Conservation (phyloP, 1,139 yeast species). For the Pichiaceae sp. region DNA sequence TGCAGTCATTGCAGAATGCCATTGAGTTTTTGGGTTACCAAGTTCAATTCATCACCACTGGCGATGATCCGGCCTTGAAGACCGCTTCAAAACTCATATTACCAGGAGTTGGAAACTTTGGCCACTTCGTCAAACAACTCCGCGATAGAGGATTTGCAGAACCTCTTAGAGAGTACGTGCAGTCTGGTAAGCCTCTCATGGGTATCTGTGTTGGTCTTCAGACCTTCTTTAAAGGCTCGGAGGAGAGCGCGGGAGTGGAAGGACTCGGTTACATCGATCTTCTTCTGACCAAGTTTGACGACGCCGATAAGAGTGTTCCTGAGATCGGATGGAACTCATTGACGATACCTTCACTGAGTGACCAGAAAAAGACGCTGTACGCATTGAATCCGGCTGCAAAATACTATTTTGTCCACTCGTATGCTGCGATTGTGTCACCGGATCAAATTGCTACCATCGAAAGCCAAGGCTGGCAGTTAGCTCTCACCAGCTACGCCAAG, state of each 20-base stretch:
- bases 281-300: slow-evolving; percentile 50
- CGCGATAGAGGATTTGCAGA: slow-evolving; percentile 51
- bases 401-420: slow-evolving; percentile 93
- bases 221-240: slow-evolving; percentile 65
- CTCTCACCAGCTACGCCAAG: slow-evolving; percentile 65
- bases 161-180: slow-evolving; percentile 59
- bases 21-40: slow-evolving; percentile 67
- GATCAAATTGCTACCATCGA: slow-evolving; percentile 27
- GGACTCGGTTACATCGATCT: slow-evolving; percentile 52
- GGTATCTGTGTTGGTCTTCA: slow-evolving; percentile 97
- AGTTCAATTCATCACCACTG: slow-evolving; percentile 40
- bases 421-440: slow-evolving; percentile 57
- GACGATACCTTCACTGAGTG: slow-evolving; percentile 24
- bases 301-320: slow-evolving; percentile 74
- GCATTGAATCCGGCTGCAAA: slow-evolving; percentile 58
- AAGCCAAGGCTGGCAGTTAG: slow-evolving; percentile 65
- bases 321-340: slow-evolving; percentile 89
- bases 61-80: slow-evolving; percentile 34
- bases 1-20: slow-evolving; percentile 84
- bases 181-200: slow-evolving; percentile 76
- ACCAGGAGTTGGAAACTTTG: slow-evolving; percentile 97
- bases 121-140: slow-evolving; percentile 77
- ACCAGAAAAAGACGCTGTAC: slow-evolving; percentile 35
- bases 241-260: slow-evolving; percentile 54
- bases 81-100: slow-evolving; percentile 52